A percentile compares a stretch with the other conserved stretches of the same genome.
phyloP scores from a whole-genome alignment of 2,329 filamentous ascomycete species.

The Pezicula carpinea region DNA sequence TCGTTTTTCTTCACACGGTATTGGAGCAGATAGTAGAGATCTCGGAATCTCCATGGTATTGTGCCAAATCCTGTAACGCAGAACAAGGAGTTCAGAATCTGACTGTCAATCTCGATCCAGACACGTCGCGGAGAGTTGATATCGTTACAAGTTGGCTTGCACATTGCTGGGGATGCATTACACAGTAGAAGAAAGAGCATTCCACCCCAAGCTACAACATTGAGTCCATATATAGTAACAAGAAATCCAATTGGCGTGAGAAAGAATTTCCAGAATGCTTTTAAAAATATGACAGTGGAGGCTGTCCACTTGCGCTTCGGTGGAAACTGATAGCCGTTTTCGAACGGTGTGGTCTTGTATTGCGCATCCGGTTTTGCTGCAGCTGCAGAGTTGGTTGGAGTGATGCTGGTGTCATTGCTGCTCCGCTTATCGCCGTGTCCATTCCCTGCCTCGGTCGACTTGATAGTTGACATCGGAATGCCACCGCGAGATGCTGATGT shows the following conservation, averaged over 20 bases:
- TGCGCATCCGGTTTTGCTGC: constrained; percentile 9
- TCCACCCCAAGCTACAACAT: constrained; percentile 83
- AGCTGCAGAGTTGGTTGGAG: constrained; percentile 8
- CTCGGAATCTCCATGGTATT: constrained; percentile 78
- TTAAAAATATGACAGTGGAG: constrained; percentile 51
- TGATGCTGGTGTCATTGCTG: constrained; percentile 19
- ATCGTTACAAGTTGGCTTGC: constrained; percentile 63
- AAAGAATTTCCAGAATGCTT: constrained; percentile 68
- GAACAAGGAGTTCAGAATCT: constrained; percentile 80
- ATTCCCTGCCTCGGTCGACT: not conserved
- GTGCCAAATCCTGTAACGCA: constrained; percentile 83
- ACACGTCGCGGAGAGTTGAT: constrained; percentile 72
- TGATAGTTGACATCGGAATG: not conserved
- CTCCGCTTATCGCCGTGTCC: constrained; percentile 8
- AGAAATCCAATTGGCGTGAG: constrained; percentile 72
- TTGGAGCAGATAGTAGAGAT: constrained; percentile 67
- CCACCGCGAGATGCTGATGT: not conserved
- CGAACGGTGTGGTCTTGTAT: constrained; percentile 36
- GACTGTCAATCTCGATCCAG: constrained; percentile 83
- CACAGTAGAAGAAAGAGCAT: constrained; percentile 85
- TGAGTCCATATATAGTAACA: constrained; percentile 73
- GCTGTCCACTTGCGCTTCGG: constrained; percentile 56
- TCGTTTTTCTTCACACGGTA: constrained; percentile 53
- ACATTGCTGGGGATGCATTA: constrained; percentile 71
- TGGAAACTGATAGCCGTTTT: constrained; percentile 64